Evolutionary conservation across 345 rosid genomes (phyloP).

Genomic region (Euphorbia tirucalli): DNA sequence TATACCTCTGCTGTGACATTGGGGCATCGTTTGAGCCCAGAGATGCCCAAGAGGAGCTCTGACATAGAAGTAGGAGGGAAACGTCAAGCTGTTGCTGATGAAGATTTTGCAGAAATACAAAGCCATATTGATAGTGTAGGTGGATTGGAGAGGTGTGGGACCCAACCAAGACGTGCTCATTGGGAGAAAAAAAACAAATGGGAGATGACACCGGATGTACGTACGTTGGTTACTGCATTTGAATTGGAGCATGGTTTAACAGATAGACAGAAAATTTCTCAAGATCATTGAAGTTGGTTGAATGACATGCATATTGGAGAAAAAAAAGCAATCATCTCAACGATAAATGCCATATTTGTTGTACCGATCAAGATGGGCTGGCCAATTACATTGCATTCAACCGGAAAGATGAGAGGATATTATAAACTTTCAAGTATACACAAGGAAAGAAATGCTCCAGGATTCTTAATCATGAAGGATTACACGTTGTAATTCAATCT

Average conservation of each 20-base stretch:
- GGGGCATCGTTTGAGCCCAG: conserved; percentile 38
- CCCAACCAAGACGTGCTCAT: conserved; percentile 37
- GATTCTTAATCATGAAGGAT: too few species aligned
- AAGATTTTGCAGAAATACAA: conserved; percentile 58
- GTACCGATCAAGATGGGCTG: conserved; percentile 9
- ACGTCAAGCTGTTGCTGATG: conserved; percentile 54
- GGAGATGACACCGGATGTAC: conserved; percentile 45
- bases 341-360: neutral
- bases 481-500: conserved; percentile 9
- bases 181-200: conserved; percentile 39
- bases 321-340: conserved; percentile 8
- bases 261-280: conserved; percentile 29
- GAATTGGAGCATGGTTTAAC: conserved; percentile 38
- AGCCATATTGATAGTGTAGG: conserved; percentile 50
- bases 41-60: conserved; percentile 39
- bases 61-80: conserved; percentile 53
- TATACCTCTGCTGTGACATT: conserved; percentile 30
- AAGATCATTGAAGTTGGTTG: conserved; percentile 23
- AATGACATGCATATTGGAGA: neutral
- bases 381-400: conserved; percentile 12
- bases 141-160: conserved; percentile 52
- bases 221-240: conserved; percentile 40
- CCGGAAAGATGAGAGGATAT: conserved; percentile 11
- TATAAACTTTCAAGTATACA: conserved; percentile 4
- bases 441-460: conserved; percentile 9